These are phyloP conservation scores for Colletotrichum magnum DNA, from an alignment of 2,329 filamentous ascomycete species.

Conservation along the genomic window DNA sequence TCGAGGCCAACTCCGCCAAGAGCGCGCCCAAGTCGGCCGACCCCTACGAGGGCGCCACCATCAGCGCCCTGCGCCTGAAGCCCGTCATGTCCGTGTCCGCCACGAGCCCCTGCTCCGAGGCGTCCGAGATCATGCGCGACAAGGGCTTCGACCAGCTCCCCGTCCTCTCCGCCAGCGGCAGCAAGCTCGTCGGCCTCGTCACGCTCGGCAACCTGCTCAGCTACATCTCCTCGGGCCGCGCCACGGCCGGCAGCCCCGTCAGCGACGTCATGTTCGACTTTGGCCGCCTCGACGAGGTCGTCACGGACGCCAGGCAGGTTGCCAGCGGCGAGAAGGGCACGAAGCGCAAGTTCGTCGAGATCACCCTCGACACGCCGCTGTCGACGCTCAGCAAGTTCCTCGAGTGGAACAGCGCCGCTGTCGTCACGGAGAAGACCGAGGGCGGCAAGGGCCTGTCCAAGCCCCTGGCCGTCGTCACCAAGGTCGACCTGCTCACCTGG, in stretches of 20 bases:
- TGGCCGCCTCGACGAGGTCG: conserved; percentile 85
- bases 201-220: conserved; percentile 95
- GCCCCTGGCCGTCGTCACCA: conserved; percentile 92
- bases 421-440: conserved; percentile 84
- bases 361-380: conserved; percentile 90
- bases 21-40: conserved; percentile 63
- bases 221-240: conserved; percentile 88
- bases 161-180: conserved; percentile 79
- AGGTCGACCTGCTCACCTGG: conserved; percentile 95
- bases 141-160: conserved; percentile 98
- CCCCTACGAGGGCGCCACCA: conserved; percentile 83
- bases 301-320: conserved; percentile 86
- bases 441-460: conserved; percentile 73
- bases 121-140: conserved; percentile 98
- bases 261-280: conserved; percentile 98
- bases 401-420: conserved; percentile 96
- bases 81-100: conserved; percentile 89
- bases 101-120: conserved; percentile 81
- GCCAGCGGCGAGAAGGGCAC: conserved; percentile 56
- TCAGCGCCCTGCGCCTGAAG: conserved; percentile 88
- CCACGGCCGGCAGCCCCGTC: conserved; percentile 80
- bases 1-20: conserved; percentile 60
- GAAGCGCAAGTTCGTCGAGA: conserved; percentile 87
- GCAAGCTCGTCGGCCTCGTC: conserved; percentile 88
- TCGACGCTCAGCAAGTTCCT: conserved; percentile 91